phyloP scores from a whole-genome alignment of 225 moss, liverwort and hornwort genomes.

The Physcomitrium patens region DNA sequence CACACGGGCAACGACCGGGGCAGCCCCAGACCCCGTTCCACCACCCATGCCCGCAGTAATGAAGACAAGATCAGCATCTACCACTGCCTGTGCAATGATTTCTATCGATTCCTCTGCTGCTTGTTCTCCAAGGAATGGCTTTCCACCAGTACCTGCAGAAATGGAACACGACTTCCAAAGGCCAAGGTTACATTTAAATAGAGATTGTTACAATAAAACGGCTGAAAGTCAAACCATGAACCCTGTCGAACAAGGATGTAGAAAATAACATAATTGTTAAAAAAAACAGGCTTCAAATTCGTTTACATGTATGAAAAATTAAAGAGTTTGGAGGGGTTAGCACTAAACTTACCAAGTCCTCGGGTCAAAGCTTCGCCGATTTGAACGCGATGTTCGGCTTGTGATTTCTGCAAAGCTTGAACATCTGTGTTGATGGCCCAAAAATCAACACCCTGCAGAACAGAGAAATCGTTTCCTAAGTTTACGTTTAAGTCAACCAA shows the following conservation, averaged over 20 bases:
- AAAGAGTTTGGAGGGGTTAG: neutral
- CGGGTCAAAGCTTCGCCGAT: constrained; percentile 82
- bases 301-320: neutral
- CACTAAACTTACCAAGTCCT: constrained; percentile 63
- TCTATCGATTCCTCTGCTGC: constrained; percentile 85
- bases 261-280: neutral
- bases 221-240: neutral
- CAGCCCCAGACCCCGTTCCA: constrained; percentile 84
- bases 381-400: constrained; percentile 81
- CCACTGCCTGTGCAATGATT: constrained; percentile 70
- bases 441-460: constrained; percentile 78
- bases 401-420: constrained; percentile 80
- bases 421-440: constrained; percentile 92
- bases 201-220: neutral
- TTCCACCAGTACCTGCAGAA: constrained; percentile 71
- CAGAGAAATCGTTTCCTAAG: no score
- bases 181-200: neutral
- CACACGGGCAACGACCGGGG: constrained; percentile 82
- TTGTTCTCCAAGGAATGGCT: constrained; percentile 78
- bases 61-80: constrained; percentile 85
- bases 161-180: neutral
- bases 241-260: neutral
- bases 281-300: neutral
- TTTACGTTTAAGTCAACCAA: neutral
- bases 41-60: constrained; percentile 96